Base-by-base conservation (phyloP, 257 asterid species). In the Phtheirospermum japonicum region DNA sequence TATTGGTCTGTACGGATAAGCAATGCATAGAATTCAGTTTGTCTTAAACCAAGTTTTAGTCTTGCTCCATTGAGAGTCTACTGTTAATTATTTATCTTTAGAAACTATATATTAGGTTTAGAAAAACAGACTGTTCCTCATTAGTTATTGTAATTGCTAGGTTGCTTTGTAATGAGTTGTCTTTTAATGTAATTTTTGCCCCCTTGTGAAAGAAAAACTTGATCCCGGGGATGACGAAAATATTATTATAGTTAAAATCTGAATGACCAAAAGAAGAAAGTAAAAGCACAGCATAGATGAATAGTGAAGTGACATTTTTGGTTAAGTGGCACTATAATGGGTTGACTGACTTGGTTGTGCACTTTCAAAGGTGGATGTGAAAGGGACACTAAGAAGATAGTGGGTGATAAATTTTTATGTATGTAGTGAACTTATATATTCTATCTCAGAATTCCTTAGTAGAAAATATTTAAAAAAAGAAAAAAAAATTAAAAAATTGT, bases 121-220 rank as follows among this genome's bases (percentile, higher is more conserved):
- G 39, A 23, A 23, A 23, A 23, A 23, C 28, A 5, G 57, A 86
- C 93, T 4, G 98, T 33, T 8, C 3, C 39, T 4, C 39, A 33
- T 8, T 33, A 33, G 0, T 33, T 33, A 8, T 33, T 23, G 28
- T 23, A 23, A 1, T 23, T 23, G 28, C 28, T n/a, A n/a, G n/a
- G n/a, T n/a, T n/a, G n/a, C n/a, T n/a, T 23, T 23, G 28, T 3
- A 23, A 23, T 3, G 28, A 23, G 3, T 23, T 23, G 28, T 1
- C 3, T 23, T 23, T 23, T 23, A 23, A n/a, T 23, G 1, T 23
- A 23, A 23, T 3, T 23, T 23, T 33, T 33, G 39, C 39, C 39
- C 39, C 39, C 28, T 23, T 23, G 28, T 23, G 28, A 23, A 23
- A 23, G 28, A 23, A 23, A 23, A 23, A 2, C 49, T 42, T 7